Evolutionary conservation across 1,284 basidiomycete genomes (phyloP), one percentile per base, ranked within the genome.

Genomic region (Crucibulum cyathiforme): DNA sequence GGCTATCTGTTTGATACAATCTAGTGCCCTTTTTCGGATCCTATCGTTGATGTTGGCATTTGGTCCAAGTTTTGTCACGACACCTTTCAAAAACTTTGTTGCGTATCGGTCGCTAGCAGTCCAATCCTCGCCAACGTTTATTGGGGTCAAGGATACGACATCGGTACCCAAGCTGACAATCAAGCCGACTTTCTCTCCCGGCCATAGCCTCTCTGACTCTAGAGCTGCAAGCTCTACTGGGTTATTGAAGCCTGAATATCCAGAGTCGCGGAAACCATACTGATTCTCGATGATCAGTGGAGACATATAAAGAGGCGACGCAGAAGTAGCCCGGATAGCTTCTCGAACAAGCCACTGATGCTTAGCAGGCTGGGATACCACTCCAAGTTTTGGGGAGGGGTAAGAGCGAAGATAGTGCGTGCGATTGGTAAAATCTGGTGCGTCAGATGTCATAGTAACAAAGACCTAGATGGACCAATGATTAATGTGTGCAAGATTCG

Each of bases 161-260:
- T 60, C 63, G 12, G 68, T 65, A 12, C 69, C 69, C 34, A 72
- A 34, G 43, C 63, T 66, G 47, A 68, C 52, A 17, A 68, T 49
- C 3, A 57, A 24, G 12, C 59, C 60, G 31, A 58, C 50, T 24
- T 57, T 48, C 24, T 62, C 65, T 8, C 58, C 53, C 10, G 63
- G 63, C 63, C 64, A 68, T 19, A 68, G 43, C 4, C 50, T 46
- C 38, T 61, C 38, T 4, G 39, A 43, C 60, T 72, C 71, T 8
- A 57, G 53, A 1, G 39, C 36, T 5, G 65, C 56, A 10, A 68
- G 47, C 17, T 57, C 57, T 9, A 61, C 54, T 8, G 70, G 70
- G 41, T 66, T 71, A 54, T 69, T 69, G 57, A 68, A 70, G 0
- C 70, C 71, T 34, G 64, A 60, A 48, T 65, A 64, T 1, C 64